These are phyloP conservation scores for Ricinus communis DNA, from an alignment of 345 rosid species.

Conservation along the genomic window DNA sequence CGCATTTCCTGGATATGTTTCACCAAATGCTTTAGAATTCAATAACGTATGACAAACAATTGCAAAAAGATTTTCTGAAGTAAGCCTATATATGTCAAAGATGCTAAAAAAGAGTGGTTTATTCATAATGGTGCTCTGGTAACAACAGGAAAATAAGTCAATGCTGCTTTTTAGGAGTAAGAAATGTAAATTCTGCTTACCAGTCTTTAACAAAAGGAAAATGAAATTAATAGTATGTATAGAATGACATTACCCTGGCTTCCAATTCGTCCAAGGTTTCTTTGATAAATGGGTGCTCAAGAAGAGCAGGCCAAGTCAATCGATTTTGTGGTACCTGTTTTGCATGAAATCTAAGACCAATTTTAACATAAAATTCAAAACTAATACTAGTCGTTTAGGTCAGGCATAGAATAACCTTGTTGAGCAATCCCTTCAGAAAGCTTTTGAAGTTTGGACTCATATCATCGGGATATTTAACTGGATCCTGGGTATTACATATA, in stretches of 20 bases:
- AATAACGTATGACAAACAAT: slow-evolving; percentile 20
- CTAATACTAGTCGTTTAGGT: slow-evolving; percentile 1
- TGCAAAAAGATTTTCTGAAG: slow-evolving; percentile 7
- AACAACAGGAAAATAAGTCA: neutral
- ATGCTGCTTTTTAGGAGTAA: neutral
- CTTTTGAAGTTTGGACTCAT: slow-evolving; percentile 84
- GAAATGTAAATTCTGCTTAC: neutral
- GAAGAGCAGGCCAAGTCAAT: slow-evolving; percentile 92
- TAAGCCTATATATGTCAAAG: neutral
- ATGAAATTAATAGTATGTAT: neutral
- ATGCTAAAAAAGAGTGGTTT: neutral
- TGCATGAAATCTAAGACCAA: slow-evolving; percentile 19
- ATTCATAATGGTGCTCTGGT: neutral
- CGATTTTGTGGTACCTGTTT: slow-evolving; percentile 88
- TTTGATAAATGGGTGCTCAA: slow-evolving; percentile 90
- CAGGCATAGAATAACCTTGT: slow-evolving; percentile 53
- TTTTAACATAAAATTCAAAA: slow-evolving; percentile 2
- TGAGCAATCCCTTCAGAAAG: slow-evolving; percentile 92
- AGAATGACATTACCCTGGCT: slow-evolving; percentile 54
- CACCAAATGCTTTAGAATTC: slow-evolving; percentile 18
- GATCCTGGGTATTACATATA: slow-evolving; percentile 63
- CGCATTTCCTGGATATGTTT: slow-evolving; percentile 49
- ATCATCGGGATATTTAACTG: slow-evolving; percentile 92
- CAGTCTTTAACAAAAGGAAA: neutral
- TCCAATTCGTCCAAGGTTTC: slow-evolving; percentile 64